Conservation (phyloP, 768 basidiomycete genomes). For the Xerocomus brunneocitrinus region DNA sequence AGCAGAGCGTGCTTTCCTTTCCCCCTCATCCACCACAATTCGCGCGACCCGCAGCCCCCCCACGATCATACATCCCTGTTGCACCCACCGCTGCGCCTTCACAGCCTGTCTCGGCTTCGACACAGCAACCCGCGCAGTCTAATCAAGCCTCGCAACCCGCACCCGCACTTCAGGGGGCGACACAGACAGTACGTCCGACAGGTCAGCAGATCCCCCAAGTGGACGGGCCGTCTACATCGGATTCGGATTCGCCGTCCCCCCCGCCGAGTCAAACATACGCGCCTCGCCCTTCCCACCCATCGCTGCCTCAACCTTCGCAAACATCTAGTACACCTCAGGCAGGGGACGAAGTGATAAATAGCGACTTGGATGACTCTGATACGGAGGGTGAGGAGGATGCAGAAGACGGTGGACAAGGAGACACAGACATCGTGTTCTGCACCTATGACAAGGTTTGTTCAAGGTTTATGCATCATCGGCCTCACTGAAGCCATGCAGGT, state of each 20-base stretch:
- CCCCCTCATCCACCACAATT: conserved; percentile 33
- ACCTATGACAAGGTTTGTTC: conserved; percentile 89
- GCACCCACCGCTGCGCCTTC: conserved; percentile 18
- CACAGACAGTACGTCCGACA: conserved; percentile 17
- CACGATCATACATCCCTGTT: conserved; percentile 24
- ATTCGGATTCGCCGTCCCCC: conserved; percentile 66
- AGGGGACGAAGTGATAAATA: conserved; percentile 87
- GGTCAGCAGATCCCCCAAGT: conserved; percentile 62
- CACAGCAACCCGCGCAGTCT: conserved; percentile 16
- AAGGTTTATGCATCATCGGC: not conserved
- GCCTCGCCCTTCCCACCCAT: conserved; percentile 69
- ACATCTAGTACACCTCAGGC: conserved; percentile 33
- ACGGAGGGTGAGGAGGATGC: conserved; percentile 81
- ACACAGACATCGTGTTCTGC: conserved; percentile 94
- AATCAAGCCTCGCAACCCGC: conserved; percentile 13
- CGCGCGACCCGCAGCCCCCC: conserved; percentile 13
- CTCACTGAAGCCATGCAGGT: conserved; percentile 50
- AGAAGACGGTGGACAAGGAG: conserved; percentile 67
- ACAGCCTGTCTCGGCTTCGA: conserved; percentile 12
- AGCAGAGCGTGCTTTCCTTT: conserved; percentile 57
- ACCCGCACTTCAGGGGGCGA: conserved; percentile 13
- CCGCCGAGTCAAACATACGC: conserved; percentile 59
- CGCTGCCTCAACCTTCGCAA: conserved; percentile 60
- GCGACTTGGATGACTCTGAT: conserved; percentile 94
- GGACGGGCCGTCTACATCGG: conserved; percentile 69